Evolutionary conservation across 2,329 filamentous ascomycete species (phyloP).

Genomic region (Exophiala phaeomuriformis): DNA sequence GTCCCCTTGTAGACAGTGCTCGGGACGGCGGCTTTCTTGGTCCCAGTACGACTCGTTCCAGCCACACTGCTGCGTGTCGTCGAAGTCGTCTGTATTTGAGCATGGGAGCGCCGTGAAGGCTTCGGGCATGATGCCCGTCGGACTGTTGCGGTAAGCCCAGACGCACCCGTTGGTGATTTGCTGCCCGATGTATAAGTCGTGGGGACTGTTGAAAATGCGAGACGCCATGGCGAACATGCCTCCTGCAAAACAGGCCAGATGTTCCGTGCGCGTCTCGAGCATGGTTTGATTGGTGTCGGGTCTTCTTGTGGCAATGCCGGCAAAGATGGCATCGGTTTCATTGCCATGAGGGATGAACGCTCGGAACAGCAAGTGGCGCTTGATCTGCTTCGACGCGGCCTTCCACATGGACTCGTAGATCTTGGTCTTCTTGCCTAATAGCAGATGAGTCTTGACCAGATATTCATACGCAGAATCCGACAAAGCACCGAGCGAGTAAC

Average conservation of each 20-base stretch:
- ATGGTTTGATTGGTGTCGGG: slow-evolving; percentile 8
- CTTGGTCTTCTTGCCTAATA: slow-evolving; percentile 62
- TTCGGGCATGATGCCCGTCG: slow-evolving; percentile 52
- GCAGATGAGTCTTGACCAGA: slow-evolving; percentile 58
- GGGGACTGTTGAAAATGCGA: slow-evolving; percentile 44
- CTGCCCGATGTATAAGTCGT: slow-evolving; percentile 44
- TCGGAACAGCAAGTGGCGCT: slow-evolving; percentile 66
- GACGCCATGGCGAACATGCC: slow-evolving; percentile 51
- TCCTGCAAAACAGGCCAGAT: slow-evolving; percentile 50
- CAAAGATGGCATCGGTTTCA: slow-evolving; percentile 36
- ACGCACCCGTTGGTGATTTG: slow-evolving; percentile 51
- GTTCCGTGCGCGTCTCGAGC: slow-evolving; percentile 42
- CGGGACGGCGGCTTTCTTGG: slow-evolving; percentile 12
- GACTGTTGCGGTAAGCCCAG: slow-evolving; percentile 48
- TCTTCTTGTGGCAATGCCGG: slow-evolving; percentile 32
- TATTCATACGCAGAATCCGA: slow-evolving; percentile 53
- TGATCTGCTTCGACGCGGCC: slow-evolving; percentile 57
- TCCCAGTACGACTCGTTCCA: slow-evolving; percentile 43
- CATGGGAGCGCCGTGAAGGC: slow-evolving; percentile 45
- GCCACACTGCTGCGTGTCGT: slow-evolving; percentile 34
- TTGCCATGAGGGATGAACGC: slow-evolving; percentile 53
- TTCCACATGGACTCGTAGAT: slow-evolving; percentile 59
- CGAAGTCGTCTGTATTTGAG: background rate
- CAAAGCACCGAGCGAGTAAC: slow-evolving; percentile 50
- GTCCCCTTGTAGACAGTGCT: background rate